These are phyloP conservation scores for Calonectria crousiana DNA, from an alignment of 2,329 filamentous ascomycete genomes.

Conservation along the genomic window DNA sequence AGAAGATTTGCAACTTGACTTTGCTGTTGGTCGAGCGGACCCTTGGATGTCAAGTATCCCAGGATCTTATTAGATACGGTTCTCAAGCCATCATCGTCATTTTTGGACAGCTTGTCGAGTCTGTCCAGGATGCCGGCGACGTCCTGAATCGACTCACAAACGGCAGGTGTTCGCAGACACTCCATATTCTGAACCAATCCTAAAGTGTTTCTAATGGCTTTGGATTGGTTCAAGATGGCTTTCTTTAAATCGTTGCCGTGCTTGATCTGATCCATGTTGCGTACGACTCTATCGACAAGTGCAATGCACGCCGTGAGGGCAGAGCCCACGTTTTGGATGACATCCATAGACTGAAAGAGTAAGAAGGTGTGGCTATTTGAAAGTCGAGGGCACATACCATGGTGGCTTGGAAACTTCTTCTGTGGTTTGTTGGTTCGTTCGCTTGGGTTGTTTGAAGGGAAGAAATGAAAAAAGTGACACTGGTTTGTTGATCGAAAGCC, in stretches of 20 bases:
- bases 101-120: not conserved
- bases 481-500: not conserved
- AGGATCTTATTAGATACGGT: not conserved
- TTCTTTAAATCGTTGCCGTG: not conserved
- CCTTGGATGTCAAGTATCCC: not conserved
- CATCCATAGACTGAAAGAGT: not conserved
- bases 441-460: not conserved
- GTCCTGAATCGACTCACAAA: not conserved
- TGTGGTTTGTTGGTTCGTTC: not conserved
- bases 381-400: not conserved
- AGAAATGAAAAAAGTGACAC: not conserved
- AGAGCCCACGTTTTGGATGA: not conserved
- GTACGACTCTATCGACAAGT: not conserved
- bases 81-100: not conserved
- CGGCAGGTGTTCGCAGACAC: not conserved
- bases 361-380: not conserved
- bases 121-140: not conserved
- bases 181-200: not conserved
- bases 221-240: not conserved
- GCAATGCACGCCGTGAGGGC: not conserved
- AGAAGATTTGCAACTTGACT: not conserved
- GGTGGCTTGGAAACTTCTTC: too few relatives aligned
- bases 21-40: not conserved
- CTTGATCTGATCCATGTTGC: not conserved
- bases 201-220: not conserved